phyloP scores from a whole-genome alignment of 1,284 basidiomycete species.

The Dichomitus squalens region DNA sequence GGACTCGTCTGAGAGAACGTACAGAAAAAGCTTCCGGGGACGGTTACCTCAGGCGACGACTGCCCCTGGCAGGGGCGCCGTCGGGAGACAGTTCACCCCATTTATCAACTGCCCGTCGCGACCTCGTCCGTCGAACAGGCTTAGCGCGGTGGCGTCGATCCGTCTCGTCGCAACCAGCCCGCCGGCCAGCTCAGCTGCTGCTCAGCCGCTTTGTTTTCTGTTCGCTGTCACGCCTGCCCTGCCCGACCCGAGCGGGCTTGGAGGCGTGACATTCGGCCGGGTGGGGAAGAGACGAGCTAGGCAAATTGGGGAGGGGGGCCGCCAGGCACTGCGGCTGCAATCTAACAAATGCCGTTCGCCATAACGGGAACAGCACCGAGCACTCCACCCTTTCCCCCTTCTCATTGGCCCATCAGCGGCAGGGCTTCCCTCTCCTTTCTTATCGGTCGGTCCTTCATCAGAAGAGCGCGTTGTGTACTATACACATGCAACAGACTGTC shows the following conservation, averaged over 20 bases:
- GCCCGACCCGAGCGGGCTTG: neutral
- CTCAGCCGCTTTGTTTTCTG: neutral
- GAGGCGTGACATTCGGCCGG: neutral
- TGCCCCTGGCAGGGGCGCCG: no score
- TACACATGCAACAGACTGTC: no score
- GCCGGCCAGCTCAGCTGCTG: neutral
- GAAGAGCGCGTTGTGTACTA: neutral
- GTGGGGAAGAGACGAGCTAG: no score
- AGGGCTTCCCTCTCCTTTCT: no score
- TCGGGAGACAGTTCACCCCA: neutral
- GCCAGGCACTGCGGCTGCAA: no score
- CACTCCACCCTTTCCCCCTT: neutral
- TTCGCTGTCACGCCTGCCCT: neutral
- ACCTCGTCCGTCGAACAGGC: no score
- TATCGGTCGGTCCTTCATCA: neutral
- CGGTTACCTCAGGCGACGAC: no score
- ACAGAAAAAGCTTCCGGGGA: no score
- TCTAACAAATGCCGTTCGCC: neutral
- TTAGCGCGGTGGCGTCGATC: neutral
- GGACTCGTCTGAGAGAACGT: no score
- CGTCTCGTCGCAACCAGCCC: neutral
- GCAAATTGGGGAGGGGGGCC: no score
- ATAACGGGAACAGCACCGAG: neutral
- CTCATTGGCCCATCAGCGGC: no score
- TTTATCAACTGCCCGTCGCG: no score